Conservation (phyloP, 2,329 filamentous ascomycete genomes). For the Stromatinia cepivora region DNA sequence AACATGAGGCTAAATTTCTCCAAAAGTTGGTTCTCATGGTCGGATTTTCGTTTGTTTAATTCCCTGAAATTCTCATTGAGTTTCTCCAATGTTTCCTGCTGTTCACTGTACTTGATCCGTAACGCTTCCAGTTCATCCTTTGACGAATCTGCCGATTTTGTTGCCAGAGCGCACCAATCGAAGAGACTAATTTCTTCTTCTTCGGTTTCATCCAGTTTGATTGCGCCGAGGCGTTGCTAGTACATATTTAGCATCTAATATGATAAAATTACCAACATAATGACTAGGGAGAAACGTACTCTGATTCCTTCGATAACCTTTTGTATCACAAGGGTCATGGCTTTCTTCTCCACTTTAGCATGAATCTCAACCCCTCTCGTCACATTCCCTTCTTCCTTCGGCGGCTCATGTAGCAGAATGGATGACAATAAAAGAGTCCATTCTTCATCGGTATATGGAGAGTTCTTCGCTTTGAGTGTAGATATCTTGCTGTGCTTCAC, state of each 20-base stretch:
- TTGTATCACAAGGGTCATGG: conserved; percentile 62
- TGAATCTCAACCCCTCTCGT: conserved; percentile 63
- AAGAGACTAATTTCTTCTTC: conserved; percentile 64
- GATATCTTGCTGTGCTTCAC: conserved; percentile 58
- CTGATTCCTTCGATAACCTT: conserved; percentile 69
- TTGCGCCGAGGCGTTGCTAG: conserved; percentile 68
- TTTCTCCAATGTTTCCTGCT: conserved; percentile 57
- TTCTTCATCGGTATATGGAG: conserved; percentile 59
- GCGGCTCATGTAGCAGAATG: conserved; percentile 51
- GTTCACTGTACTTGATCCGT: conserved; percentile 46
- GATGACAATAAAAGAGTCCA: conserved; percentile 64
- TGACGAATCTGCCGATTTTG: conserved; percentile 41
- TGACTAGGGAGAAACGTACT: conserved; percentile 46
- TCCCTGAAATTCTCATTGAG: conserved; percentile 65
- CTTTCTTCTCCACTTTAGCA: conserved; percentile 55
- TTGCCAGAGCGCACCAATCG: conserved; percentile 67
- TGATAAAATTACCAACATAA: conserved; percentile 5
- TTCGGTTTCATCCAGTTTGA: conserved; percentile 54
- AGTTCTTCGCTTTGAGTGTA: conserved; percentile 54
- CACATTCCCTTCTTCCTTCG: conserved; percentile 49
- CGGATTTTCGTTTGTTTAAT: conserved; percentile 63
- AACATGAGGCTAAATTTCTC: conserved; percentile 69
- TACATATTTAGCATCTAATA: conserved; percentile 26
- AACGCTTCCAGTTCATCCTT: conserved; percentile 33
- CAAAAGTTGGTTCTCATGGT: conserved; percentile 65